phyloP scores from a whole-genome alignment of 257 asterid genomes.

The Thymus quinquecostatus region DNA sequence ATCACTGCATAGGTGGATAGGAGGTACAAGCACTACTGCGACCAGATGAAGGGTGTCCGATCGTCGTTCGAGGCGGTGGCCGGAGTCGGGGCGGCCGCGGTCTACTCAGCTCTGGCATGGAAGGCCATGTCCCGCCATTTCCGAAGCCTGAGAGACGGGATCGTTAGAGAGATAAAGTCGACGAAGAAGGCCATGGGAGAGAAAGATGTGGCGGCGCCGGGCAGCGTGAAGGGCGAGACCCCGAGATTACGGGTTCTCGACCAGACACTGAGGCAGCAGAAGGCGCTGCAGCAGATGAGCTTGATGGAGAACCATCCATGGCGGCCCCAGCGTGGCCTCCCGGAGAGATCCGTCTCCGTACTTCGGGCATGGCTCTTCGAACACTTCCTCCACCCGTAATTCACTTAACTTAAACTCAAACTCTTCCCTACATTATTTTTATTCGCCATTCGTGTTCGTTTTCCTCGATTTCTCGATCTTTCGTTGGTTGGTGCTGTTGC shows the following conservation, averaged over 20 bases:
- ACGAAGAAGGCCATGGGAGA: conserved; percentile 73
- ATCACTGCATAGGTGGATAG: conserved; percentile 62
- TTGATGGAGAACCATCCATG: conserved; percentile 88
- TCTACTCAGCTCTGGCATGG: conserved; percentile 68
- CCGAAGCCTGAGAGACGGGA: conserved; percentile 71
- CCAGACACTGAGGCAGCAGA: conserved; percentile 80
- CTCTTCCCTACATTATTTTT: too few relatives aligned
- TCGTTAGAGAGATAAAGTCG: conserved; percentile 57
- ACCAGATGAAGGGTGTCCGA: conserved; percentile 76
- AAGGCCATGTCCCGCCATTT: conserved; percentile 93
- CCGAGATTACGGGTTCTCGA: conserved; percentile 74
- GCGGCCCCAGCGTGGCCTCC: conserved; percentile 89
- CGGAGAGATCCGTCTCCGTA: conserved; percentile 77
- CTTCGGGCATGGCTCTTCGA: conserved; percentile 96
- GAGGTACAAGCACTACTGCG: conserved; percentile 86
- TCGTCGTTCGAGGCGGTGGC: conserved; percentile 77
- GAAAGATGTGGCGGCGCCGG: conserved; percentile 55
- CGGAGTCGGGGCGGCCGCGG: conserved; percentile 74
- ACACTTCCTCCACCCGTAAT: conserved; percentile 93
- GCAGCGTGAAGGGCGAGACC: conserved; percentile 73
- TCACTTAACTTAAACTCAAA: background rate
- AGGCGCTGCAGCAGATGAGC: conserved; percentile 73
- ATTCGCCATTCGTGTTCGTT: too few relatives aligned
- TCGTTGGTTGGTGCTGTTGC: background rate
- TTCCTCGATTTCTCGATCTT: too few relatives aligned